Evolutionary conservation across 345 rosid species (phyloP).

Genomic region (Physaria fendleri): DNA sequence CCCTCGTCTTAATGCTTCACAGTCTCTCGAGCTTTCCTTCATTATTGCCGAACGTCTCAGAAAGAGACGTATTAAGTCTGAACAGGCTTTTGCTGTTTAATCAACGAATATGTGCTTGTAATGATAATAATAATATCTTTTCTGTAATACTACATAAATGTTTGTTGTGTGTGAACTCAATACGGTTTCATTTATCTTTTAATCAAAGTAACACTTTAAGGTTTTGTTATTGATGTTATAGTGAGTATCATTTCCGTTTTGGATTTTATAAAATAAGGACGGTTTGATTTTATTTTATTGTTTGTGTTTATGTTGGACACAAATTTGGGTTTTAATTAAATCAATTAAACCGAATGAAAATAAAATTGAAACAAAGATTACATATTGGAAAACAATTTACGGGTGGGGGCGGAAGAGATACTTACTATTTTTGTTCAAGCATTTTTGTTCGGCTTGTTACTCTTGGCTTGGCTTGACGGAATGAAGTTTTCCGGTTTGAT

Average conservation of each 20-base stretch:
- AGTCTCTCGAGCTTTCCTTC: conserved; percentile 65
- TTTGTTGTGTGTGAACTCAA: conserved; percentile 18
- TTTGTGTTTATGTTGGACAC: too few species aligned
- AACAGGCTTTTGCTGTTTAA: conserved; percentile 32
- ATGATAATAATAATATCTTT: neutral
- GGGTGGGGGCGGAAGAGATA: too few species aligned
- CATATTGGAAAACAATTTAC: too few species aligned
- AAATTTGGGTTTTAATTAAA: too few species aligned
- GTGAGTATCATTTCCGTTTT: neutral
- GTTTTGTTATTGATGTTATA: conserved; percentile 12
- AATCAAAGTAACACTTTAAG: conserved; percentile 10
- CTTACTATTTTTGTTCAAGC: too few species aligned
- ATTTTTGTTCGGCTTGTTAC: too few species aligned
- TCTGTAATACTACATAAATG: neutral
- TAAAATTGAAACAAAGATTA: too few species aligned
- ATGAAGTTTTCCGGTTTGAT: too few species aligned
- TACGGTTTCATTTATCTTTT: conserved; percentile 4
- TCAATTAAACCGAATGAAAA: too few species aligned
- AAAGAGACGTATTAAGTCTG: conserved; percentile 53
- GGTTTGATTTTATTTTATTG: too few species aligned
- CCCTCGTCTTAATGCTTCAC: conserved; percentile 21
- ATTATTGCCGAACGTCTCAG: conserved; percentile 64
- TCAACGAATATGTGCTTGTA: neutral
- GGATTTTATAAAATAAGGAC: too few species aligned
- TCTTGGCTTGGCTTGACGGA: too few species aligned